Percentiles rank a stretch among this genome's conserved stretches.
These are phyloP conservation scores for Agrocybe praecox DNA, from an alignment of 768 basidiomycete species.

Conservation along the genomic window DNA sequence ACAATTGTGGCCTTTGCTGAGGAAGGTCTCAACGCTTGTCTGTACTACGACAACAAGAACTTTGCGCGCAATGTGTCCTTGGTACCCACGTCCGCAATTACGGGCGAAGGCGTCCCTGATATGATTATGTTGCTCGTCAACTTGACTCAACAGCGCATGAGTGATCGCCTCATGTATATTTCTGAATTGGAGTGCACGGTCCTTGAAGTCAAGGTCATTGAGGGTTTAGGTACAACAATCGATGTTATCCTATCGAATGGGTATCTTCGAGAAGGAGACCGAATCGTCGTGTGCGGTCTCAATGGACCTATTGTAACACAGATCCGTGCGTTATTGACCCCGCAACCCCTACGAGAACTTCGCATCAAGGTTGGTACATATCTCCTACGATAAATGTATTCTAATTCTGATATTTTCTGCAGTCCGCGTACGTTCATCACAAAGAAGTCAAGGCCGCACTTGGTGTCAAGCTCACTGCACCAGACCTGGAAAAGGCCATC, in stretches of 20 bases:
- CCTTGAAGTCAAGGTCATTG: conserved; percentile 97
- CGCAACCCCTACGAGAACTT: conserved; percentile 93
- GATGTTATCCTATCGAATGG: conserved; percentile 97
- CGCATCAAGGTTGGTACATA: conserved; percentile 79
- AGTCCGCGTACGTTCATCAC: conserved; percentile 97
- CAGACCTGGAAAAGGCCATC: conserved; percentile 97
- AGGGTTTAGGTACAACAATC: conserved; percentile 96
- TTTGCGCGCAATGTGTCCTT: conserved; percentile 93
- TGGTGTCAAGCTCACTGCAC: conserved; percentile 93
- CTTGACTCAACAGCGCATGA: conserved; percentile 97
- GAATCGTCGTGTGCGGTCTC: conserved; percentile 93
- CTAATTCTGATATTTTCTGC: conserved; percentile 15
- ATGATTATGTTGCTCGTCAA: conserved; percentile 99
- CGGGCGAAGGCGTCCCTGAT: conserved; percentile 97
- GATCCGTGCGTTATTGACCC: conserved; percentile 90
- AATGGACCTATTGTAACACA: conserved; percentile 98
- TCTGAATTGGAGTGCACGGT: conserved; percentile 98
- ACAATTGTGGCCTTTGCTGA: conserved; percentile 96
- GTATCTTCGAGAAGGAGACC: conserved; percentile 87
- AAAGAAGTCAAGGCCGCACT: conserved; percentile 96
- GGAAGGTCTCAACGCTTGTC: conserved; percentile 91
- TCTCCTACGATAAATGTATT: conserved; percentile 1
- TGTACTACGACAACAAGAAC: conserved; percentile 98
- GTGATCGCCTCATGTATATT: conserved; percentile 95
- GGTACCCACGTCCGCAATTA: conserved; percentile 97